These are phyloP conservation scores for Malus hybrid DNA, from an alignment of 331 rosid species.

Conservation along the genomic window DNA sequence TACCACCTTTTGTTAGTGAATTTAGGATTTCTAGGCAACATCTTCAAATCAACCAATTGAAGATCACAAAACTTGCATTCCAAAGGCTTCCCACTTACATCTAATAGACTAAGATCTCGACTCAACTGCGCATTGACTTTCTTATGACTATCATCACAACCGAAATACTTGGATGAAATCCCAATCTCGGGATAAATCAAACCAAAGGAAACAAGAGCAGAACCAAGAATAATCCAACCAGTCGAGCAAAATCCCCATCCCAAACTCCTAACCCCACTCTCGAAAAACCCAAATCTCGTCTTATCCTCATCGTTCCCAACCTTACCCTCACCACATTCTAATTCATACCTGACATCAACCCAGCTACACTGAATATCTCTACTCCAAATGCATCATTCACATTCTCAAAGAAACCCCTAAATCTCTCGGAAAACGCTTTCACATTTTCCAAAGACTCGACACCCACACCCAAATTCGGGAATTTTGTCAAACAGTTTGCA, in stretches of 20 bases:
- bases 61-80: slow-evolving; percentile 62
- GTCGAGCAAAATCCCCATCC: slow-evolving; percentile 70
- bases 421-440: slow-evolving; percentile 15
- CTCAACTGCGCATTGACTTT: slow-evolving; percentile 30
- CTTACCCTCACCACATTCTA: slow-evolving; percentile 1
- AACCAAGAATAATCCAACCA: slow-evolving; percentile 56
- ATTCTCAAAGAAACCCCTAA: slow-evolving; percentile 24
- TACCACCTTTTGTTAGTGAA: slow-evolving; percentile 9
- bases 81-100: slow-evolving; percentile 42
- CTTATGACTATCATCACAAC: slow-evolving; percentile 11
- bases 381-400: slow-evolving; percentile 33
- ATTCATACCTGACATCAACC: slow-evolving; percentile 34
- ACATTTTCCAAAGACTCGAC: slow-evolving; percentile 11
- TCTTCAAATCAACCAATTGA: slow-evolving; percentile 38
- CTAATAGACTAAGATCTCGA: slow-evolving; percentile 29
- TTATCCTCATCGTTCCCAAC: slow-evolving; percentile 16
- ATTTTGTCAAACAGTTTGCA: slow-evolving; percentile 16
- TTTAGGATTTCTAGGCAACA: slow-evolving; percentile 4
- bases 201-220: slow-evolving; percentile 71
- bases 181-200: slow-evolving; percentile 77
- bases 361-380: slow-evolving; percentile 53
- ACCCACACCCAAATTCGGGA: slow-evolving; percentile 15
- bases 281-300: slow-evolving; percentile 17
- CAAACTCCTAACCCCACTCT: slow-evolving; percentile 34
- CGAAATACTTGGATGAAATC: slow-evolving; percentile 16